Conservation (phyloP, 2,329 filamentous ascomycete species). For the Leptodontidium sp. region DNA sequence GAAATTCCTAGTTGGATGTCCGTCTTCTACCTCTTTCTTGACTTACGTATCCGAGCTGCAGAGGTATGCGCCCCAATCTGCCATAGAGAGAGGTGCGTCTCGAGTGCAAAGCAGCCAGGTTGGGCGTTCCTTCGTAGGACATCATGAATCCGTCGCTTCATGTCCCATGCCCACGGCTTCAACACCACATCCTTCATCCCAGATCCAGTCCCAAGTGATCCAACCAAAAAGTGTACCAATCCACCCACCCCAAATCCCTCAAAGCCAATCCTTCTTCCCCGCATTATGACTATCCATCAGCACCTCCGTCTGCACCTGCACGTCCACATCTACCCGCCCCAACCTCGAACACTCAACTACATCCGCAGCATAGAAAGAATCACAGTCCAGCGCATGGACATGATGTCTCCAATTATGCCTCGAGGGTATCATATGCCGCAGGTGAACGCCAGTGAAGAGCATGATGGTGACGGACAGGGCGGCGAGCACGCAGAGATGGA, state of each 20-base stretch:
- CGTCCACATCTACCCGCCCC: background rate
- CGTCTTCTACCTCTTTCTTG: no score
- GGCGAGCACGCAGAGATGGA: constrained; percentile 33
- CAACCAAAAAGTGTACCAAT: constrained; percentile 2
- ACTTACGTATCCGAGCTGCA: no score
- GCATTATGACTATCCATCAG: background rate
- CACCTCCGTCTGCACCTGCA: constrained; percentile 1
- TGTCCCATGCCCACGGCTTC: no score
- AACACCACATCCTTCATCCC: no score
- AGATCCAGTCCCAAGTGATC: background rate
- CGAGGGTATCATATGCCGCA: constrained; percentile 34
- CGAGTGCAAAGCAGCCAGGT: no score
- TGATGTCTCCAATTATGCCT: constrained; percentile 11
- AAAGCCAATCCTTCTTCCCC: constrained; percentile 26
- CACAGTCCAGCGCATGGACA: constrained; percentile 21
- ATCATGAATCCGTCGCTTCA: no score
- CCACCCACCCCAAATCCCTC: background rate
- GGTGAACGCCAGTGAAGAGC: constrained; percentile 37
- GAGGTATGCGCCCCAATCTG: no score
- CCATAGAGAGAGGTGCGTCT: no score
- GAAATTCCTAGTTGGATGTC: no score
- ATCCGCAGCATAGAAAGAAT: constrained; percentile 24
- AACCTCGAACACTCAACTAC: constrained; percentile 20
- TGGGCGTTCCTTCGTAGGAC: no score
- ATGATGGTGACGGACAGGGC: constrained; percentile 37